phyloP scores from a whole-genome alignment of 2,329 filamentous ascomycete species.

The Paraconiothyrium brasiliense region DNA sequence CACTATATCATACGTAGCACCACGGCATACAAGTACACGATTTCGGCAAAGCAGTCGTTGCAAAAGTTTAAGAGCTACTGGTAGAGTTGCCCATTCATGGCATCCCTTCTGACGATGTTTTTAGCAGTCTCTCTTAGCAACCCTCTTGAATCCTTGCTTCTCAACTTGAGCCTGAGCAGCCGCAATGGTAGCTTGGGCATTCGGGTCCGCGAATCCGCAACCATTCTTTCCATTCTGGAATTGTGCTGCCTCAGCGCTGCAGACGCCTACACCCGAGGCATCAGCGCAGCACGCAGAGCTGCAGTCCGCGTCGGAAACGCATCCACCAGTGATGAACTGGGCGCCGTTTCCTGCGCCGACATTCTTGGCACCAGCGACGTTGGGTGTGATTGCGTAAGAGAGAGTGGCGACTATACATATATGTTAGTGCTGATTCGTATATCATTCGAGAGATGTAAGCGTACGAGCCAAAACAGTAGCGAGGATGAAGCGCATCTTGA shows the following conservation, averaged over 20 bases:
- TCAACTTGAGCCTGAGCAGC: slow-evolving; percentile 41
- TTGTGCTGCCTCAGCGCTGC: slow-evolving; percentile 39
- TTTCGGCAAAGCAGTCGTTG: neutral
- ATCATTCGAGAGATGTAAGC: neutral
- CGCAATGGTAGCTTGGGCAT: slow-evolving; percentile 38
- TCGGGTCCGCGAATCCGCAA: slow-evolving; percentile 42
- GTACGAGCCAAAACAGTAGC: slow-evolving; percentile 27
- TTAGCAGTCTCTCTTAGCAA: slow-evolving; percentile 19
- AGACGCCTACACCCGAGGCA: slow-evolving; percentile 36
- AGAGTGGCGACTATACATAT: slow-evolving; percentile 20
- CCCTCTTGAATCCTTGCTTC: slow-evolving; percentile 42
- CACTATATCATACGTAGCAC: no score
- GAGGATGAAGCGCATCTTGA: slow-evolving; percentile 34
- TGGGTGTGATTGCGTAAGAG: slow-evolving; percentile 32
- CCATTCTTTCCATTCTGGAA: slow-evolving; percentile 44
- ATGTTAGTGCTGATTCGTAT: slow-evolving; percentile 6
- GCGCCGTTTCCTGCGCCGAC: slow-evolving; percentile 38
- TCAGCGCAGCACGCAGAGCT: slow-evolving; percentile 38
- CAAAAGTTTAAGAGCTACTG: neutral
- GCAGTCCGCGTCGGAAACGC: slow-evolving; percentile 41
- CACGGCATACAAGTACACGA: neutral
- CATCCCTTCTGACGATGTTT: neutral
- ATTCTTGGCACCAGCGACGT: slow-evolving; percentile 38
- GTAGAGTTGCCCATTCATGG: neutral
- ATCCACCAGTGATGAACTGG: slow-evolving; percentile 45